Evolutionary conservation across 2,329 filamentous ascomycete genomes (phyloP).

Genomic region (Zalaria obscura): DNA sequence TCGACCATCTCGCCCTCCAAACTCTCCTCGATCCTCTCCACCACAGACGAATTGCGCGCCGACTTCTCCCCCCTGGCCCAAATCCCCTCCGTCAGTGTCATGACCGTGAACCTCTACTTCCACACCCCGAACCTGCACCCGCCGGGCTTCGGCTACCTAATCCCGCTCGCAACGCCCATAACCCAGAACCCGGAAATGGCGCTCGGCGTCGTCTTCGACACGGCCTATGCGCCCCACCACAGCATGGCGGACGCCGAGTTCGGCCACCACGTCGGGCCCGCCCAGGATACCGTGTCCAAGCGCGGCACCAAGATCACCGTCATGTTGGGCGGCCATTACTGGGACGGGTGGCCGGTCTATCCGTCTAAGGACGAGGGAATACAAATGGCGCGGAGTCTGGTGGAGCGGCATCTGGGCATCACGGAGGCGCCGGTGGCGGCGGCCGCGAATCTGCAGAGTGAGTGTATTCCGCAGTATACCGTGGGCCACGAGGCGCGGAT

Average conservation of each 20-base stretch:
- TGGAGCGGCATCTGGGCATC: constrained; percentile 64
- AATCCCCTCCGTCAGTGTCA: constrained; percentile 49
- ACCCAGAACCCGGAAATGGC: constrained; percentile 68
- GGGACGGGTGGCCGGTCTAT: constrained; percentile 49
- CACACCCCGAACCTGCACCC: constrained; percentile 48
- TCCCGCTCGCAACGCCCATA: constrained; percentile 58
- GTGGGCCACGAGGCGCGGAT: constrained; percentile 61
- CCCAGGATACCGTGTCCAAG: constrained; percentile 28
- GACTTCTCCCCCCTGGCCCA: constrained; percentile 6
- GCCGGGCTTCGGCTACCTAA: constrained; percentile 78
- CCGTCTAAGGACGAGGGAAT: constrained; percentile 54
- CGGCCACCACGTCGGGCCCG: constrained; percentile 12
- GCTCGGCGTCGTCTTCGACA: constrained; percentile 88
- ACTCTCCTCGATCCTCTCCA: constrained; percentile 12
- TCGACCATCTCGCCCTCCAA: constrained; percentile 42
- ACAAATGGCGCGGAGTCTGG: constrained; percentile 52
- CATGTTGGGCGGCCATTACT: constrained; percentile 91
- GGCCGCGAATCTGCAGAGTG: constrained; percentile 43
- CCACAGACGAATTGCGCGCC: not conserved
- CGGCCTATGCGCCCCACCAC: constrained; percentile 31
- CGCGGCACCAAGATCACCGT: constrained; percentile 71
- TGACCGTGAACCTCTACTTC: constrained; percentile 87
- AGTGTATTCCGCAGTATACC: constrained; percentile 84
- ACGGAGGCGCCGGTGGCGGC: constrained; percentile 45
- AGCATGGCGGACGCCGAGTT: constrained; percentile 16